Percentiles rank a stretch among this genome's conserved stretches.
These are phyloP conservation scores for Cornus suecica DNA, from an alignment of 148 eudicot species.

Conservation along the genomic window DNA sequence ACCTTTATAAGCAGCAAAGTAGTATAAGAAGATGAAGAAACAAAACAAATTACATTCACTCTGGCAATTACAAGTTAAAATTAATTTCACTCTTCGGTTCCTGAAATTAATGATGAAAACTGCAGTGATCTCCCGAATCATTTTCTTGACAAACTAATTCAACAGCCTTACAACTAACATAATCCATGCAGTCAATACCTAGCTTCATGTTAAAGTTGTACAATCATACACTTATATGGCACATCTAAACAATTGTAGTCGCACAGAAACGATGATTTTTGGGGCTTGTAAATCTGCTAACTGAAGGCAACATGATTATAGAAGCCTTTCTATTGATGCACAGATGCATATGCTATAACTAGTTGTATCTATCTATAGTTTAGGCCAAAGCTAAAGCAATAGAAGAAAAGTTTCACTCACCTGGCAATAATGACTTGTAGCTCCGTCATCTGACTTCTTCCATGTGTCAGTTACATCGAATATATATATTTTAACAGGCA, in stretches of 20 bases:
- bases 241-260: too few species aligned
- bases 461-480: constrained; percentile 74
- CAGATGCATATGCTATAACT: not conserved
- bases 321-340: not conserved
- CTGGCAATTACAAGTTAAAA: not conserved
- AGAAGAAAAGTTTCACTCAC: constrained; percentile 27
- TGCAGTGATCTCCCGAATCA: not conserved
- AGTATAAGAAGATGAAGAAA: not conserved
- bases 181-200: too few species aligned
- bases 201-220: too few species aligned
- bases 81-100: not conserved
- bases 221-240: too few species aligned
- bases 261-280: too few species aligned
- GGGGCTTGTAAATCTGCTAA: too few species aligned
- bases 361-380: not conserved
- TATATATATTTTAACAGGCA: constrained; percentile 73
- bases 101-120: not conserved
- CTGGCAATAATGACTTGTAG: constrained; percentile 44
- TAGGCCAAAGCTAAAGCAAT: not conserved
- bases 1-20: constrained; percentile 34
- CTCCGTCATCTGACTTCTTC: constrained; percentile 28
- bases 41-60: not conserved
- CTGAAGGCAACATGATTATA: not conserved
- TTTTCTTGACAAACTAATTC: not conserved
- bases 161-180: too few species aligned